Base-by-base conservation (phyloP, 495 filamentous ascomycete genomes). In the Paragyromitra xinjiangensis region DNA sequence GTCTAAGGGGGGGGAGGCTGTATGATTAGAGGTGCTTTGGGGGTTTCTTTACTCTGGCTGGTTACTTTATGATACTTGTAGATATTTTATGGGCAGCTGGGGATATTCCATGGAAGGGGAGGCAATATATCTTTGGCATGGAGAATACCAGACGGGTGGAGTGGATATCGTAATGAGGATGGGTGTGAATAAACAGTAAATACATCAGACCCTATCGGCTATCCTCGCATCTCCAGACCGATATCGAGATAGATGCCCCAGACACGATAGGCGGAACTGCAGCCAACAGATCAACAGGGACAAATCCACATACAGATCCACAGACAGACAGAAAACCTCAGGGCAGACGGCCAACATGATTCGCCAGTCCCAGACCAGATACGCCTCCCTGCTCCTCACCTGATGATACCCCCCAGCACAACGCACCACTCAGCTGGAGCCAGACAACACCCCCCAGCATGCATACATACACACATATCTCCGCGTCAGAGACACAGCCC, bases 1-100 rank as follows among this genome's bases (percentile, higher is more conserved):
- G 86, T 90, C 80, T 88, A 34, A 22, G 11, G 37, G 45, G 39
- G 3, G 14, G 3, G 29, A 22, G 42, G 16, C 1, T 71, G 56
- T 61, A 62, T 62, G 44, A 62, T 59, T 69, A 71, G 40, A n/a
- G 37, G 56, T 56, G 53, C 29, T 56, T 56, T 22, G 16, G 42
- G 26, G 26, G 16, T 6, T 56, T 59, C 26, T 59, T 37, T 56
- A 14, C 26, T 37, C 12, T 37, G 14, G 56, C 22, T 53, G 50
- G 14, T 53, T 53, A 19, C 16, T 26, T 29, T 9, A 29, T 56
- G 22, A 56, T 56, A 9, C 29, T 56, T 59, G 56, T 61, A 61
- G 56, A 61, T 61, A 39, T 61, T 29, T 39, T 26, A n/a, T 59
- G 56, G 26, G 26, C 16, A 37, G 3, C 7, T n/a, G 50, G 3